Evolutionary conservation across 73 alveolate genomes (phyloP), one percentile per base, ranked within the genome.

Genomic region (Symbiodinium pilosum): DNA sequence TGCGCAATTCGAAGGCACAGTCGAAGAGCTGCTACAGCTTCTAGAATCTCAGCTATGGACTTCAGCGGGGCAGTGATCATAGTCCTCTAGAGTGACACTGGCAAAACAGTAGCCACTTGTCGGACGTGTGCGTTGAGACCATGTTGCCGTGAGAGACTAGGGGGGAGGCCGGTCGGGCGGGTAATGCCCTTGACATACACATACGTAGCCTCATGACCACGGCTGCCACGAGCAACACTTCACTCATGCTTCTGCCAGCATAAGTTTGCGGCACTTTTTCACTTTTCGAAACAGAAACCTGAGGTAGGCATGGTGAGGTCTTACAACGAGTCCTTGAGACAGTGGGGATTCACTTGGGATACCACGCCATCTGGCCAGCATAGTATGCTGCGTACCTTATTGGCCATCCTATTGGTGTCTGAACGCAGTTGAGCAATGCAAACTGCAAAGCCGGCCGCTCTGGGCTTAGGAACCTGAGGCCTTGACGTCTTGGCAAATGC

Each of bases 401-500:
- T n/a, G n/a, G n/a, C n/a, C n/a, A n/a, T n/a, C n/a, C n/a, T n/a
- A n/a, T n/a, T n/a, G n/a, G n/a, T n/a, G n/a, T n/a, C n/a, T n/a
- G n/a, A n/a, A n/a, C n/a, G n/a, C n/a, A n/a, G n/a, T n/a, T n/a
- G n/a, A n/a, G n/a, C n/a, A n/a, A n/a, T n/a, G n/a, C n/a, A n/a
- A n/a, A n/a, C n/a, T n/a, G n/a, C n/a, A n/a, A n/a, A n/a, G n/a
- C n/a, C n/a, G n/a, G n/a, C n/a, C n/a, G n/a, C n/a, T n/a, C n/a
- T n/a, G n/a, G n/a, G n/a, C n/a, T n/a, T n/a, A n/a, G n/a, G 81
- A 38, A 64, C 38, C 0, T n/a, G 41, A 64, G 85, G 43, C 20
- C 34, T 30, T 38, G 52, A 69, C 97, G 97, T 69, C 52, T 91
- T 91, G 56, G 97, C 89, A 42, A 41, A 68, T 39, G 97, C 97